Evolutionary conservation across 2,329 filamentous ascomycete genomes (phyloP), one percentile per base, ranked within the genome.

Genomic region (Zopfia rhizophila): DNA sequence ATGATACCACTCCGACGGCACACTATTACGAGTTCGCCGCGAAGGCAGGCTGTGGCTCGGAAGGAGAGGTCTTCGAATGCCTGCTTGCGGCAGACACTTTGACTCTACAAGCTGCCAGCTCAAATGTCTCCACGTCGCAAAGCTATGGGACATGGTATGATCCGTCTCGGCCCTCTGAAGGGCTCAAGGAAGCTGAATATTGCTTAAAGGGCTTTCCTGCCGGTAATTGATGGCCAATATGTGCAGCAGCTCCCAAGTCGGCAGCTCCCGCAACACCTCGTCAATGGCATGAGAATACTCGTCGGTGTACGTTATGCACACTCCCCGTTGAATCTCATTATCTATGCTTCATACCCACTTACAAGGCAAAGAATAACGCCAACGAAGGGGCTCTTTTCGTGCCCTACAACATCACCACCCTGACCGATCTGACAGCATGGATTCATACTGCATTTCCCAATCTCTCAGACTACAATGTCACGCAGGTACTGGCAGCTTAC

Each of bases 281-380:
- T 76, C 2, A 78, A 76, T 30, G 75, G 74, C 3, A 44, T 60
- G 2, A 66, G 68, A 17, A 60, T 72, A 6, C 53, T 78, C 5
- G 41, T 49, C 7, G 53, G 58, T 46, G n/a, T n/a, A n/a, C n/a
- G n/a, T n/a, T n/a, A n/a, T n/a, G n/a, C n/a, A n/a, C n/a, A n/a
- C n/a, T n/a, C n/a, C n/a, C n/a, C n/a, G n/a, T n/a, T n/a, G n/a
- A n/a, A n/a, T n/a, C n/a, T n/a, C n/a, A n/a, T n/a, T n/a, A n/a
- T n/a, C n/a, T n/a, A n/a, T n/a, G n/a, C n/a, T n/a, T n/a, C n/a
- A n/a, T n/a, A n/a, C n/a, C n/a, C n/a, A n/a, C n/a, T n/a, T n/a
- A n/a, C n/a, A n/a, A n/a, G n/a, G n/a, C n/a, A n/a, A n/a, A n/a
- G 58, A 78, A 79, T 58, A 81, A 79, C 45, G 78, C 78, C 3